A percentile compares a stretch with the other conserved stretches of the same genome.
These are phyloP conservation scores for Lepidopterella palustris DNA, from an alignment of 495 filamentous ascomycete species.

Conservation along the genomic window DNA sequence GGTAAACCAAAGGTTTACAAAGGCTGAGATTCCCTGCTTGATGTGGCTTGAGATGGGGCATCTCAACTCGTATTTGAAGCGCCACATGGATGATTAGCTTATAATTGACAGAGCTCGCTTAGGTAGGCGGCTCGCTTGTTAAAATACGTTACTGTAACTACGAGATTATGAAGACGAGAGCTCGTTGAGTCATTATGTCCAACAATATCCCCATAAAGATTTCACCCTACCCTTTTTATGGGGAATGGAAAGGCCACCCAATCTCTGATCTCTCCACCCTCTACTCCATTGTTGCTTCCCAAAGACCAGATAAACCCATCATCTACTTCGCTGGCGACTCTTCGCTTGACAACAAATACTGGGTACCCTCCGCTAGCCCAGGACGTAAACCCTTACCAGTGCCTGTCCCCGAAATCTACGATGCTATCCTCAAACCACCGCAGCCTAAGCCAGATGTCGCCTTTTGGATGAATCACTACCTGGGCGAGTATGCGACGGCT, in stretches of 20 bases:
- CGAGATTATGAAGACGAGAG: too few species aligned
- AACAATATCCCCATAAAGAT: too few species aligned
- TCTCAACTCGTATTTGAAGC: too few species aligned
- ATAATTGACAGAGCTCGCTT: too few species aligned
- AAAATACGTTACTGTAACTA: too few species aligned
- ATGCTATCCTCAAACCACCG: constrained; percentile 16
- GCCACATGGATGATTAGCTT: too few species aligned
- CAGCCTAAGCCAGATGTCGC: constrained; percentile 30
- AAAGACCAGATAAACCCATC: constrained; percentile 23
- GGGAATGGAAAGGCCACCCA: constrained; percentile 33
- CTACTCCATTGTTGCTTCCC: constrained; percentile 4
- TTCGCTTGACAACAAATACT: constrained; percentile 36
- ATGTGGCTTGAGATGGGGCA: too few species aligned
- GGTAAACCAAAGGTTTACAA: too few species aligned
- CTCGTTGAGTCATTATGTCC: too few species aligned
- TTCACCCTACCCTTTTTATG: constrained; percentile 26
- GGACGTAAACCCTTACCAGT: constrained; percentile 20
- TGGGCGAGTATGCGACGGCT: constrained; percentile 27
- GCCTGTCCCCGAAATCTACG: constrained; percentile 27
- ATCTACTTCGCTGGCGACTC: constrained; percentile 36
- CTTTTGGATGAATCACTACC: constrained; percentile 34
- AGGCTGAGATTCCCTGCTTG: too few species aligned
- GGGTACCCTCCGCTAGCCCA: constrained; percentile 27
- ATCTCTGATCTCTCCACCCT: constrained; percentile 23
- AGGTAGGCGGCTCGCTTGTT: too few species aligned